Percentiles rank a stretch among this genome's conserved stretches.
Evolutionary conservation across 495 filamentous ascomycete genomes (phyloP).

Genomic region (Aspergillus sclerotioniger): DNA sequence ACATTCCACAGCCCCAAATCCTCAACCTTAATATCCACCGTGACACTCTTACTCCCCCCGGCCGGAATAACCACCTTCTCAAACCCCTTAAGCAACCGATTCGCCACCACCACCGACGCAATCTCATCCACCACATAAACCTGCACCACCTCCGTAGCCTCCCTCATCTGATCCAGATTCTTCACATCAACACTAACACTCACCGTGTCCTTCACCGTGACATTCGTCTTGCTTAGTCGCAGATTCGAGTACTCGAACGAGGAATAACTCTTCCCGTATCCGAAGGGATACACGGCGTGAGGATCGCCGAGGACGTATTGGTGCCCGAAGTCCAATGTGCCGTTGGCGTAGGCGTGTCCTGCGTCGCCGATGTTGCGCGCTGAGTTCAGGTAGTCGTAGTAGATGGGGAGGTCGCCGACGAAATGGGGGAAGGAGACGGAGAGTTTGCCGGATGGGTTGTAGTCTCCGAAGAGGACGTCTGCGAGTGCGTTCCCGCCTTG

Average conservation of each 20-base stretch:
- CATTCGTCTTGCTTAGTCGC: constrained; percentile 41
- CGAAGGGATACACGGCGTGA: constrained; percentile 62
- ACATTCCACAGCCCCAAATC: constrained; percentile 59
- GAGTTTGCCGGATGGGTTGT: constrained; percentile 65
- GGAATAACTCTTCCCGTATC: constrained; percentile 66
- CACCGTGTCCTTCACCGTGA: constrained; percentile 40
- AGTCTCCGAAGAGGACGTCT: constrained; percentile 65
- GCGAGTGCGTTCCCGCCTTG: constrained; percentile 61
- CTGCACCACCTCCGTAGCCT: constrained; percentile 68
- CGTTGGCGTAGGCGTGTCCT: constrained; percentile 49
- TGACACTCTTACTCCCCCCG: constrained; percentile 56
- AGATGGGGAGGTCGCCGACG: constrained; percentile 63
- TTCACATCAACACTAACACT: constrained; percentile 55
- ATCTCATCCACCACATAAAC: constrained; percentile 62
- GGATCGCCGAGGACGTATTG: constrained; percentile 63
- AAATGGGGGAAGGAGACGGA: constrained; percentile 64
- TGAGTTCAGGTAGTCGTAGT: constrained; percentile 70
- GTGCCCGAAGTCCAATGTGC: constrained; percentile 61
- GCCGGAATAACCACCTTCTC: constrained; percentile 62
- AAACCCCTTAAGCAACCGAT: constrained; percentile 66
- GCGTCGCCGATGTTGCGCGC: constrained; percentile 52
- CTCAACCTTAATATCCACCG: constrained; percentile 49
- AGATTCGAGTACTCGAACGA: constrained; percentile 56
- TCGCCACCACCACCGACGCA: constrained; percentile 62
- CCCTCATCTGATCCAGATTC: constrained; percentile 51